phyloP scores from a whole-genome alignment of 768 basidiomycete genomes.

The Hypholoma sublateritium region DNA sequence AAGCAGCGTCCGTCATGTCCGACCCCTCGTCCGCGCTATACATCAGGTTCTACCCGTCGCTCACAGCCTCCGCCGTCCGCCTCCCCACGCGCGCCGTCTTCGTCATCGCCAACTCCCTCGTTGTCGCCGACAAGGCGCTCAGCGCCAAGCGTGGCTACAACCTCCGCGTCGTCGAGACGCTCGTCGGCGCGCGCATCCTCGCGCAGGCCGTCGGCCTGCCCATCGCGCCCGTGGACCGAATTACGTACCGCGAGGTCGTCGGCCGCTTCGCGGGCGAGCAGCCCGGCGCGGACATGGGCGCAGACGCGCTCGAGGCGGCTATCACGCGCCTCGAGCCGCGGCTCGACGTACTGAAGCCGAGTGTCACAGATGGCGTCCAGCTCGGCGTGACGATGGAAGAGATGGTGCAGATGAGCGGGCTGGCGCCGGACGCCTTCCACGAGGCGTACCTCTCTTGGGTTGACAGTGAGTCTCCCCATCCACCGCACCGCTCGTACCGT shows the following conservation, averaged over 20 bases:
- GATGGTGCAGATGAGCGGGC: constrained; percentile 67
- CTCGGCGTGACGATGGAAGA: constrained; percentile 71
- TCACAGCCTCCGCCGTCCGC: constrained; percentile 64
- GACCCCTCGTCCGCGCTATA: constrained; percentile 70
- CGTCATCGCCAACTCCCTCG: constrained; percentile 82
- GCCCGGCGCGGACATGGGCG: constrained; percentile 44
- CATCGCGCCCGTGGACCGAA: constrained; percentile 43
- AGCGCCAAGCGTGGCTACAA: constrained; percentile 82
- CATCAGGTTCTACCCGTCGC: constrained; percentile 77
- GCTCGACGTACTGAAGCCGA: constrained; percentile 54
- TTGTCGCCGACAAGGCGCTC: constrained; percentile 77
- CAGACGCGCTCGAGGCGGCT: constrained; percentile 43
- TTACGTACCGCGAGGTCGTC: constrained; percentile 69
- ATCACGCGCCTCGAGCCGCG: constrained; percentile 47
- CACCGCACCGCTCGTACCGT: neutral
- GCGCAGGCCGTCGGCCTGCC: constrained; percentile 54
- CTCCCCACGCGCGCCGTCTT: constrained; percentile 60
- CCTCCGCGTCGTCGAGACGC: constrained; percentile 88
- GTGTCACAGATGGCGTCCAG: constrained; percentile 34
- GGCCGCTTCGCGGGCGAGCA: constrained; percentile 52
- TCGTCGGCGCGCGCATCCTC: constrained; percentile 76
- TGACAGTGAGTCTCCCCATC: constrained; percentile 50
- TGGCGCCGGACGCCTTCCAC: constrained; percentile 54
- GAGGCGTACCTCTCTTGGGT: constrained; percentile 79
- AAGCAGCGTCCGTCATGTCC: constrained; percentile 85